Conservation (phyloP, 2,329 filamentous ascomycete species). For the Fusarium cicatricum region DNA sequence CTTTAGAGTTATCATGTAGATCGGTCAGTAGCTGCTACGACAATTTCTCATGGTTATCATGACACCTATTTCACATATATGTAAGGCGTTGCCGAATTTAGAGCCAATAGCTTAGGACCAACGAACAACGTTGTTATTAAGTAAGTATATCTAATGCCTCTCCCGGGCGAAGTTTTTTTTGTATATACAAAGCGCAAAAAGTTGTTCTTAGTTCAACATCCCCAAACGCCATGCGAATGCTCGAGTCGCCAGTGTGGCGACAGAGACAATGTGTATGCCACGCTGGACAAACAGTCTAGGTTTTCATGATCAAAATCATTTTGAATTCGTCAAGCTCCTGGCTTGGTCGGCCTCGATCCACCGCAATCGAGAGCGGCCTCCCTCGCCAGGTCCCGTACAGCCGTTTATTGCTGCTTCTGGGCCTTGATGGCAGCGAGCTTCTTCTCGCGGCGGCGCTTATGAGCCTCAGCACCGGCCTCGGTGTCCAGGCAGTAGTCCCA, state of each 20-base stretch:
- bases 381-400: slow-evolving; percentile 11
- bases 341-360: slow-evolving; percentile 31
- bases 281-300: slow-evolving; percentile 32
- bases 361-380: slow-evolving; percentile 34
- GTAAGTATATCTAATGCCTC: slow-evolving; percentile 43
- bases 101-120: slow-evolving; percentile 8
- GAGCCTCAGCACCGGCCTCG: slow-evolving; percentile 87
- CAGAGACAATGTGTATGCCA: slow-evolving; percentile 29
- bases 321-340: slow-evolving; percentile 14
- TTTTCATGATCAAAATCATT: slow-evolving; percentile 36
- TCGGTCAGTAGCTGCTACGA: not conserved
- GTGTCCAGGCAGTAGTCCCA: slow-evolving; percentile 97
- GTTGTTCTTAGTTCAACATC: slow-evolving; percentile 40
- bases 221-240: slow-evolving; percentile 45
- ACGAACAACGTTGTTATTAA: slow-evolving; percentile 47
- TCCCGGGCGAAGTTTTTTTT: slow-evolving; percentile 37
- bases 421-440: slow-evolving; percentile 72
- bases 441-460: slow-evolving; percentile 82
- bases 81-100: not conserved
- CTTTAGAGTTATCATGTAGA: too few species aligned
- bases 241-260: slow-evolving; percentile 30
- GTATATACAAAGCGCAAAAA: slow-evolving; percentile 44
- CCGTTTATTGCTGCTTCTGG: slow-evolving; percentile 71
- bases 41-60: not conserved
- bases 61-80: not conserved